phyloP scores from a whole-genome alignment of 139 green algal genomes.

The Microglena sp. region DNA sequence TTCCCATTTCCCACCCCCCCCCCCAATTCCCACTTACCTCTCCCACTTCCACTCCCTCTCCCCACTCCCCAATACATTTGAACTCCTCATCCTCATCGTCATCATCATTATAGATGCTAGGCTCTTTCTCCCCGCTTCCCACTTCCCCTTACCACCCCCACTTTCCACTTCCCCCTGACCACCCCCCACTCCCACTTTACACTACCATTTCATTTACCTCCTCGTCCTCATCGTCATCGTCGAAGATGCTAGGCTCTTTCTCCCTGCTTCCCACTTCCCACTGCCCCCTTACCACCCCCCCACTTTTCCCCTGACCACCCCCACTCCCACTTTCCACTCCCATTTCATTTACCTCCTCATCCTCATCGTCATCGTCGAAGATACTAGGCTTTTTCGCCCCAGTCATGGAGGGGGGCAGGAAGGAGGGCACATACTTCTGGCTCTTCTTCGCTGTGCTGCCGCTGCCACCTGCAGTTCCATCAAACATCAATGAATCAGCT shows the following conservation, averaged over 20 bases:
- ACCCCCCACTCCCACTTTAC: not conserved
- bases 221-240: slow-evolving; percentile 18
- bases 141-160: not conserved
- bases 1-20: no score
- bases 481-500: no score
- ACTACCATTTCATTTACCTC: not conserved
- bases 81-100: no score
- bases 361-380: slow-evolving; percentile 23
- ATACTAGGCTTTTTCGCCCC: slow-evolving; percentile 26
- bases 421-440: slow-evolving; percentile 63
- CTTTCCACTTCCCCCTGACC: not conserved
- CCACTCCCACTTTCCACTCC: not conserved
- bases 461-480: not conserved
- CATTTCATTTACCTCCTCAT: not conserved
- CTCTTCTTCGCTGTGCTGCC: slow-evolving; percentile 14
- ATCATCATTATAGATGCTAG: no score
- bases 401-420: slow-evolving; percentile 49
- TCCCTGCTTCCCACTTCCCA: not conserved
- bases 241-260: slow-evolving; percentile 27
- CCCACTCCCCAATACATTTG: no score
- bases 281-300: not conserved
- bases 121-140: not conserved
- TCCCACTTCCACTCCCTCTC: no score
- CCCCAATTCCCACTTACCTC: not conserved
- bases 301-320: not conserved